Evolutionary conservation across 2,329 filamentous ascomycete genomes (phyloP).

Genomic region (Venturia effusa): DNA sequence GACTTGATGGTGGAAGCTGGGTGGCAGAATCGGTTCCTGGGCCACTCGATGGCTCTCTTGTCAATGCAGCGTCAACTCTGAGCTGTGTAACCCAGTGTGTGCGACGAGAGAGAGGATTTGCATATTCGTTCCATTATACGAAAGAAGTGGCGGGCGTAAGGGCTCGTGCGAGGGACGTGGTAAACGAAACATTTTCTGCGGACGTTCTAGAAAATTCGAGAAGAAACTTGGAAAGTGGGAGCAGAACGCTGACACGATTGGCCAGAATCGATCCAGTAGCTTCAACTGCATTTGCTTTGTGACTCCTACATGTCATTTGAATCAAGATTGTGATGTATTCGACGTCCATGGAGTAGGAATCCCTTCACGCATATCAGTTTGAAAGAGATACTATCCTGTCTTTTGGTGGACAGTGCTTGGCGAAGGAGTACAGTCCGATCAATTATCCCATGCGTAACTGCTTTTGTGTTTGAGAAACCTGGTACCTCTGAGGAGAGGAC

Average conservation of each 20-base stretch:
- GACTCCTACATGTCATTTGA: no score
- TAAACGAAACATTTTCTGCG: background rate
- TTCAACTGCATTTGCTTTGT: background rate
- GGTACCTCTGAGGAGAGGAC: background rate
- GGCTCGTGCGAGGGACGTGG: background rate
- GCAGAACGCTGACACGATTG: background rate
- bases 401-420: background rate
- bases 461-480: background rate
- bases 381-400: background rate
- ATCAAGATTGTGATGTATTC: background rate
- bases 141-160: background rate
- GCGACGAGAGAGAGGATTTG: background rate
- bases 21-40: background rate
- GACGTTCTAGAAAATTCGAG: background rate
- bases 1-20: background rate
- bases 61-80: background rate
- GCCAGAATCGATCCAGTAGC: background rate
- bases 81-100: background rate
- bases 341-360: background rate
- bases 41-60: background rate
- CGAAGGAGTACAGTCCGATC: background rate
- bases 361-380: background rate
- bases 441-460: background rate
- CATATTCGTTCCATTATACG: background rate
- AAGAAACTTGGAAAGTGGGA: background rate